Evolutionary conservation across 2,329 filamentous ascomycete genomes (phyloP), one percentile per base, ranked within the genome.

Genomic region (Penicillium palitans): DNA sequence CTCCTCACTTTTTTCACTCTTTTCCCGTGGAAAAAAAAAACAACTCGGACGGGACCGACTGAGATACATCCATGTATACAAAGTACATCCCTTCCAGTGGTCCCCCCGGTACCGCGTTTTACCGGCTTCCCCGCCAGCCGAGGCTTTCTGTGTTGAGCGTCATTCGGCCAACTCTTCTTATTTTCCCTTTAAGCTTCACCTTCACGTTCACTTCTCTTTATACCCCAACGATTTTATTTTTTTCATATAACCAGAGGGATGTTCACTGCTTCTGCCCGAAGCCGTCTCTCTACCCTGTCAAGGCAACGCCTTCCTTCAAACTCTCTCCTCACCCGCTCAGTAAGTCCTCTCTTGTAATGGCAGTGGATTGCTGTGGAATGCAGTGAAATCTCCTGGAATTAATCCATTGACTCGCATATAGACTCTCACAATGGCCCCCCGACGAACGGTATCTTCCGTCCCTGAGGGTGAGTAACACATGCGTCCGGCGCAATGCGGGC

Each of bases 181-280:
- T 58, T 50, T 50, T 53, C 52, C 56, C 45, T 58, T 47, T 56
- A 41, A 48, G 57, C 52, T 65, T 53, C 44, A 55, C 55, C 48
- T 65, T 51, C 40, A 52, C 56, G 33, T 46, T 55, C 59, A 62
- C 50, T 50, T 59, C 54, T 53, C 51, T 40, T 49, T 47, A 55
- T 40, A 25, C 46, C 46, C 42, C 25, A 53, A 58, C 52, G 49
- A 41, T 19, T 39, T 39, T n/a, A 45, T 55, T 56, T 56, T 56
- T 55, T 40, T 57, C 52, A 19, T 29, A 52, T 53, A 51, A 68
- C 55, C 62, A 60, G 61, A 73, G 74, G 70, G 66, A 78, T 78
- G 76, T 78, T 78, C 70, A 71, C 72, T 67, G 74, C 75, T 68
- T 72, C 74, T 72, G 72, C 74, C 63, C 68, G 76, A 71, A 74